Evolutionary conservation across 768 basidiomycete species (phyloP), one percentile per base, ranked within the genome.

Genomic region (Pilatotrama ljubarskyi): DNA sequence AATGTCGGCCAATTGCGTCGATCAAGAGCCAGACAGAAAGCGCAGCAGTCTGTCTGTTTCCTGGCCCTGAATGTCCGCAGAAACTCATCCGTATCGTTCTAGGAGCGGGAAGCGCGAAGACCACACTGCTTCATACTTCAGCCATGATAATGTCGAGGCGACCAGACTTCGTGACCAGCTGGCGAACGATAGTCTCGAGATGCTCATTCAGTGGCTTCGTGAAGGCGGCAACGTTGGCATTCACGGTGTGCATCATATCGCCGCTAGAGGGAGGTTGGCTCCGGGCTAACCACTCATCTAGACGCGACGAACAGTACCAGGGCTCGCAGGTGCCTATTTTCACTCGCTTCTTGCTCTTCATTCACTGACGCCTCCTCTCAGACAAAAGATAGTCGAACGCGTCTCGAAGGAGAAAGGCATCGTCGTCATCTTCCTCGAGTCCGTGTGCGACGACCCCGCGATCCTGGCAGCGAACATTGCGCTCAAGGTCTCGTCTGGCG

Each of bases 151-250:
- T 69, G 77, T 78, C 20, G 83, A 90, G 59, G 96, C 90, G 3
- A 91, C 82, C 32, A 81, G 79, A 60, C 78, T 83, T 49, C 85
- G 97, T 14, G 95, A 98, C 68, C 77, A 80, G 64, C 81, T 98
- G 48, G 91, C 97, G 0, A 85, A 85, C 64, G 97, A 98, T 69
- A 93, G 94, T 73, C 74, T 99, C 52, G 95, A 98, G 66, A 94
- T 91, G 84, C 75, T 98, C 49, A 97, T 99, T 62, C 81, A 86
- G 40, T 99, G 97, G 97, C 75, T 99, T 62, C 94, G 92, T 75
- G 85, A 87, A 48, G 97, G 95, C 2, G 94, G 95, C 1, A 99
- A 99, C 71, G 96, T 98, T 50, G 97, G 92, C 9, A 98, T 99
- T 65, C 96, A 98, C 72, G 97, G 95, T 93, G 68, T 47, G 79